Evolutionary conservation across 2,329 filamentous ascomycete species (phyloP).

Genomic region (Aspergillus ruber): DNA sequence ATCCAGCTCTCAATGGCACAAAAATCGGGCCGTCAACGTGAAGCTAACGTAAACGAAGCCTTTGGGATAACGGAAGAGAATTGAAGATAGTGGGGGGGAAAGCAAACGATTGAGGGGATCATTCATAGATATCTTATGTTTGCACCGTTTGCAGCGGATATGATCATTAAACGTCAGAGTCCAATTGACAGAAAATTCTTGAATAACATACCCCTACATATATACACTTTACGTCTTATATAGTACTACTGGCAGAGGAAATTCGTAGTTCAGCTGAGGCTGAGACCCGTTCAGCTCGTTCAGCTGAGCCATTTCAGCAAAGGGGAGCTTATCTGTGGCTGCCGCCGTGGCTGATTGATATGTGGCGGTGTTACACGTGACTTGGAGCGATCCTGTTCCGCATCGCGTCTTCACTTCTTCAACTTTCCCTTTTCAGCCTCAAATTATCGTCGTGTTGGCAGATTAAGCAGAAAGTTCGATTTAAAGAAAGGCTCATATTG

Average conservation of each 20-base stretch:
- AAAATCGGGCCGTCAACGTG: not conserved
- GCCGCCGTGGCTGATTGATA: not conserved
- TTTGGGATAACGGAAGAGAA: not conserved
- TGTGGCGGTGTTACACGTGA: not conserved
- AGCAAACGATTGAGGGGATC: too few species aligned
- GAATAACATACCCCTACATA: not conserved
- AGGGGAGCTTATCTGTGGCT: not conserved
- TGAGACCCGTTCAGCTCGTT: too few species aligned
- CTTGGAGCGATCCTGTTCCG: not conserved
- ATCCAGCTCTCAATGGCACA: constrained; percentile 2
- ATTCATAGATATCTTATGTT: not conserved
- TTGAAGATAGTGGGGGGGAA: not conserved
- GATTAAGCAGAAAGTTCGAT: too few species aligned
- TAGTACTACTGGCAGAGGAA: too few species aligned
- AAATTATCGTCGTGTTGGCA: not conserved
- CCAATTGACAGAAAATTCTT: not conserved
- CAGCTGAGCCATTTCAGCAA: not conserved
- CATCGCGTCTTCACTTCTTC: not conserved
- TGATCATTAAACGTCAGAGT: too few species aligned
- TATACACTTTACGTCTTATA: not conserved
- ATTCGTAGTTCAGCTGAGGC: too few species aligned
- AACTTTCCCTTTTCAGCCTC: not conserved
- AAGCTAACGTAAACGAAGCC: not conserved
- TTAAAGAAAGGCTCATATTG: too few species aligned
- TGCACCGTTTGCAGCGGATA: constrained; percentile 7